Base-by-base conservation (phyloP, 148 eudicot genomes). In the Spergularia marina region DNA sequence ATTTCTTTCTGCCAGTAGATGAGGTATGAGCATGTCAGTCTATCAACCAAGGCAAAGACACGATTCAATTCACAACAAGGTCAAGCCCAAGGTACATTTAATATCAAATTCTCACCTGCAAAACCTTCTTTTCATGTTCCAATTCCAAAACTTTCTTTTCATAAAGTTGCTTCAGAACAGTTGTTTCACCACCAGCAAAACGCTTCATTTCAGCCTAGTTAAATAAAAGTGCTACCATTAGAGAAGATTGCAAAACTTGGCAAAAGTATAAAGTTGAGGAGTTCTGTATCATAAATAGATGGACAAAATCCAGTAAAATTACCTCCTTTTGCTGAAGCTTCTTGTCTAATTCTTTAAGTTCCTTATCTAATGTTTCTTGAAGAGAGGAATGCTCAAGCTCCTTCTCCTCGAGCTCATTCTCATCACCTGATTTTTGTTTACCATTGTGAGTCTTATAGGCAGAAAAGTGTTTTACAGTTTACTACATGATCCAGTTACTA, bases 201-300 rank as follows among this genome's bases (percentile, higher is more conserved):
- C 90, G 80, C 87, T 92, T 92, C 99, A 96, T 96, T 79, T 96
- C 99, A 83, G 99, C 98, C 99, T 95, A 73, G 13, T 53, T n/a
- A 12, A 52, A 2, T 52, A 4, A 21, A 58, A 0, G 30, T 57
- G 58, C 21, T 67, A 25, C 51, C 65, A 44, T n/a, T 16, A 16
- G 52, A 72, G 41, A 9, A 68, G 53, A 20, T 6, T 64, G 10
- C 49, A 64, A 34, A 23, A 5, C 39, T 52, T 7, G 57, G 57
- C 18, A 69, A 57, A 69, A 69, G 20, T 16, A 69, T 14, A 51
- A 12, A 52, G 36, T 25, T 12, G n/a, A 21, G 70, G 23, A 20
- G 13, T 51, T 39, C 25, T 52, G 30, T 69, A 25, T 6, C 73
- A 44, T 56, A 57, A 34, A 60, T 36, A 40, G 20, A 23, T 0